Conservation (phyloP, 1,284 basidiomycete species). For the Meripilus lineatus region DNA sequence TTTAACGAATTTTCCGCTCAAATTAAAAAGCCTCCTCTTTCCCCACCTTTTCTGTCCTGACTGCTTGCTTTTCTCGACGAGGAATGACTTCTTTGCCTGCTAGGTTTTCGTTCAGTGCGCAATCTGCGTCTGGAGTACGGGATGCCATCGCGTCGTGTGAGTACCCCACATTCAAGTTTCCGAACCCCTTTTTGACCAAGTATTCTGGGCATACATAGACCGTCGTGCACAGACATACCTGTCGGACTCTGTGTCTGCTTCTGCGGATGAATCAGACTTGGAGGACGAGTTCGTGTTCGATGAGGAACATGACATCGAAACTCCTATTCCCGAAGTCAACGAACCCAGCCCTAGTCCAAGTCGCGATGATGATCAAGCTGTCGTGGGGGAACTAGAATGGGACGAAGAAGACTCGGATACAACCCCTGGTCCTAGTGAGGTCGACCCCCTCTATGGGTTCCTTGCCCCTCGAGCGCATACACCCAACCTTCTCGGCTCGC, state of each 20-base stretch:
- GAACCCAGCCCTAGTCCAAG: conserved; percentile 11
- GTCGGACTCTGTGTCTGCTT: conserved; percentile 51
- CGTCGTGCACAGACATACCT: conserved; percentile 58
- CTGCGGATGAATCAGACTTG: conserved; percentile 38
- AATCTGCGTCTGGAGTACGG: conserved; percentile 44
- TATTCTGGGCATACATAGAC: conserved; percentile 38
- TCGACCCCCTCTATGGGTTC: background rate
- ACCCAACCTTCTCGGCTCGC: conserved; percentile 11
- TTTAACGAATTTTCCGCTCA: conserved; percentile 8
- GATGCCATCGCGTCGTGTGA: conserved; percentile 47
- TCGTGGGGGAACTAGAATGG: conserved; percentile 42
- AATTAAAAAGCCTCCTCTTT: background rate
- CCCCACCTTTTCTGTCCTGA: too few species aligned
- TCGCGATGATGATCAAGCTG: conserved; percentile 17
- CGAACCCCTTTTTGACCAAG: too few species aligned
- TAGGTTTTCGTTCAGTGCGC: conserved; percentile 46
- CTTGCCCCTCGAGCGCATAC: conserved; percentile 7
- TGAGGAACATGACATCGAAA: conserved; percentile 33
- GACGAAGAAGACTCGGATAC: conserved; percentile 40
- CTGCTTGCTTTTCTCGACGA: conserved; percentile 11
- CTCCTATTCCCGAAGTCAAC: conserved; percentile 15
- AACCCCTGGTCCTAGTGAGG: conserved; percentile 19
- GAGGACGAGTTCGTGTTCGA: conserved; percentile 30
- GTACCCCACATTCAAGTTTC: conserved; percentile 19
- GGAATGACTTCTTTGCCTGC: conserved; percentile 37